Percentiles rank a stretch among this genome's conserved stretches.
Conservation (phyloP, 208 protist species). For the Crithidia mellificae region DNA sequence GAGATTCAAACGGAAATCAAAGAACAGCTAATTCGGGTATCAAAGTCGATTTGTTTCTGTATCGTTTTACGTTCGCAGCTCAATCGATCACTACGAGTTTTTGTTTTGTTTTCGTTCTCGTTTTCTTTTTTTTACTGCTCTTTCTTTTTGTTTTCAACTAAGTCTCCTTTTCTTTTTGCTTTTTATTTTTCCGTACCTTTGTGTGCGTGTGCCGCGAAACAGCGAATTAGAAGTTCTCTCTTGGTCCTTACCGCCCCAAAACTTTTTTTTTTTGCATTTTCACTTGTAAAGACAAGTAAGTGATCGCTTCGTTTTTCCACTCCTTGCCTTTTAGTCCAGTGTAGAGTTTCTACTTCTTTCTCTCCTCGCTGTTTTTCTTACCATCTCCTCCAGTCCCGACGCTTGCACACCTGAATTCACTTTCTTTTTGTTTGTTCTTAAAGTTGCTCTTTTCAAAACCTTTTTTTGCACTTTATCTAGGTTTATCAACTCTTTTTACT, state of each 20-base stretch:
- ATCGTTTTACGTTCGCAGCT: background rate
- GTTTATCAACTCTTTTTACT: too few species aligned
- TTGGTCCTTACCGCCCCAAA: too few species aligned
- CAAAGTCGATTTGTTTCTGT: slow-evolving; percentile 1
- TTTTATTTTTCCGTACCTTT: slow-evolving; percentile 1
- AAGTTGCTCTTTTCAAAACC: background rate
- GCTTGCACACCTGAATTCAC: background rate
- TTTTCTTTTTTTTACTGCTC: slow-evolving; percentile 10
- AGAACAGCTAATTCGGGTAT: too few species aligned
- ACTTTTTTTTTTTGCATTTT: too few species aligned
- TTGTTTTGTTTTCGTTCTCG: too few species aligned
- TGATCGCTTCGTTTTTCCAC: background rate
- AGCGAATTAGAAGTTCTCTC: background rate
- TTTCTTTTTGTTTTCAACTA: background rate
- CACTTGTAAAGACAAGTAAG: too few species aligned
- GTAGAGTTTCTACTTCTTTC: background rate
- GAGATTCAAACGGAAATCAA: background rate
- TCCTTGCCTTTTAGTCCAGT: background rate
- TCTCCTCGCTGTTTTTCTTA: slow-evolving; percentile 1
- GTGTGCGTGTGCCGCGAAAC: background rate
- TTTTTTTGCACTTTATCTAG: too few species aligned
- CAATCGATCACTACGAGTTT: background rate
- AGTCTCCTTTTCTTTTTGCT: background rate
- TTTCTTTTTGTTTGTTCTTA: background rate
- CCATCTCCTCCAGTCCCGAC: background rate